A percentile compares a stretch with the other conserved stretches of the same genome.
phyloP scores from a whole-genome alignment of 441 rosid species.

The Adansonia gregorii region DNA sequence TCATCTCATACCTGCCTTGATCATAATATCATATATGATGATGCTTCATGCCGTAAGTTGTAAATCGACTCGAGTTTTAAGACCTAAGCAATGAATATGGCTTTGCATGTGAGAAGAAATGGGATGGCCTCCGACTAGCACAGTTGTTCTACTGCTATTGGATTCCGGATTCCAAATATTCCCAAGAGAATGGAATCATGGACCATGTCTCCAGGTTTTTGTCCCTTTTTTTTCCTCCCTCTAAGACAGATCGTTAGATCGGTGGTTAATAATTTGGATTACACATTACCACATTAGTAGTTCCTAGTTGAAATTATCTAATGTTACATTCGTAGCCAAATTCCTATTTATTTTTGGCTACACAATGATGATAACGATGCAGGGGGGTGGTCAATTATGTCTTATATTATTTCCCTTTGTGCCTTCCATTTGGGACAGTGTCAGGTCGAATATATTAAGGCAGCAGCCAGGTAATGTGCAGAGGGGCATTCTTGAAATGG shows the following conservation, averaged over 20 bases:
- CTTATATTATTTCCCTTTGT: background rate
- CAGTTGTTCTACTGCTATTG: conserved; percentile 16
- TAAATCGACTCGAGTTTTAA: conserved; percentile 9
- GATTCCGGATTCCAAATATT: background rate
- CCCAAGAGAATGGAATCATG: conserved; percentile 2
- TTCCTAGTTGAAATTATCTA: background rate
- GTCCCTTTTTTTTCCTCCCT: background rate
- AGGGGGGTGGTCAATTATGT: conserved; percentile 1
- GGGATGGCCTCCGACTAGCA: conserved; percentile 14
- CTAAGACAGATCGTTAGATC: background rate
- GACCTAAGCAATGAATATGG: background rate
- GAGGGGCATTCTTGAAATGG: background rate
- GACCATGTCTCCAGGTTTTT: conserved; percentile 5
- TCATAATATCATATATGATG: background rate
- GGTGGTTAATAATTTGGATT: background rate
- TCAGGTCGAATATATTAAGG: background rate
- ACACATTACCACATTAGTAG: background rate
- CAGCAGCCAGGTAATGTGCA: conserved; percentile 7
- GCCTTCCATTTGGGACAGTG: background rate
- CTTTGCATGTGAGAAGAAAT: conserved; percentile 15
- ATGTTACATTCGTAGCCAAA: background rate
- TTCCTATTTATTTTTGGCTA: background rate
- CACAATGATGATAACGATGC: background rate
- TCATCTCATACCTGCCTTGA: conserved; percentile 1
- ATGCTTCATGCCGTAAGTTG: conserved; percentile 4